Conservation (phyloP, 2,329 filamentous ascomycete genomes). For the Diplodia scrobiculata region DNA sequence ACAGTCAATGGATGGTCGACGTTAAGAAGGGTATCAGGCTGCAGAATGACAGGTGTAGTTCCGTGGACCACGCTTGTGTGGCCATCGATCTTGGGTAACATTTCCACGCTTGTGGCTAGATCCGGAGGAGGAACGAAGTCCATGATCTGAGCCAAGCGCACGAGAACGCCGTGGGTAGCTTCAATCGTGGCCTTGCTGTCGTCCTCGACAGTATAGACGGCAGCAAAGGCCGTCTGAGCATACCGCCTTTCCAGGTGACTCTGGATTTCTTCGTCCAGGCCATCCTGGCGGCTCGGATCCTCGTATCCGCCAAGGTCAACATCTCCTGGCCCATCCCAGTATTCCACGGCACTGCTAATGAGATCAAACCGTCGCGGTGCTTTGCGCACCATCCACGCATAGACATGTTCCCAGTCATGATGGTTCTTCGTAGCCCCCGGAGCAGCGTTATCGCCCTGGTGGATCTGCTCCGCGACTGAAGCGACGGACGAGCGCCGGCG, state of each 20-base stretch:
- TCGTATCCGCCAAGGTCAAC: slow-evolving; percentile 66
- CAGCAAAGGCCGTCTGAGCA: slow-evolving; percentile 67
- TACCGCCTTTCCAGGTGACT: slow-evolving; percentile 65
- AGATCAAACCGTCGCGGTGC: slow-evolving; percentile 63
- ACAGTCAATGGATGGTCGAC: slow-evolving; percentile 66
- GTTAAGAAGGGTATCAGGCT: slow-evolving; percentile 55
- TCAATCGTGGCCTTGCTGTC: slow-evolving; percentile 60
- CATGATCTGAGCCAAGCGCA: slow-evolving; percentile 62
- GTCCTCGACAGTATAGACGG: slow-evolving; percentile 67
- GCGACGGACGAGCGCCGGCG: not conserved
- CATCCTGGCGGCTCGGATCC: slow-evolving; percentile 50
- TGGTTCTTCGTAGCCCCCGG: not conserved
- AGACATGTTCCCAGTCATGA: slow-evolving; percentile 68
- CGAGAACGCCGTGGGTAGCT: slow-evolving; percentile 62
- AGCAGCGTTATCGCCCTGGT: slow-evolving; percentile 32
- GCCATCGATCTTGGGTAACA: slow-evolving; percentile 48
- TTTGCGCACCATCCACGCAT: slow-evolving; percentile 66
- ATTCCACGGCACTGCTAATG: slow-evolving; percentile 64
- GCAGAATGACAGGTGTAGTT: slow-evolving; percentile 41
- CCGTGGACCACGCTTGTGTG: slow-evolving; percentile 41
- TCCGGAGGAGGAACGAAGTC: slow-evolving; percentile 61
- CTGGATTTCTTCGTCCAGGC: slow-evolving; percentile 61
- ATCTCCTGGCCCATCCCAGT: slow-evolving; percentile 74
- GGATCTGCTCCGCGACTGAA: not conserved
- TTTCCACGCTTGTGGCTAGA: slow-evolving; percentile 47